Evolutionary conservation across 768 basidiomycete genomes (phyloP).

Genomic region (Steccherinum ochraceum): DNA sequence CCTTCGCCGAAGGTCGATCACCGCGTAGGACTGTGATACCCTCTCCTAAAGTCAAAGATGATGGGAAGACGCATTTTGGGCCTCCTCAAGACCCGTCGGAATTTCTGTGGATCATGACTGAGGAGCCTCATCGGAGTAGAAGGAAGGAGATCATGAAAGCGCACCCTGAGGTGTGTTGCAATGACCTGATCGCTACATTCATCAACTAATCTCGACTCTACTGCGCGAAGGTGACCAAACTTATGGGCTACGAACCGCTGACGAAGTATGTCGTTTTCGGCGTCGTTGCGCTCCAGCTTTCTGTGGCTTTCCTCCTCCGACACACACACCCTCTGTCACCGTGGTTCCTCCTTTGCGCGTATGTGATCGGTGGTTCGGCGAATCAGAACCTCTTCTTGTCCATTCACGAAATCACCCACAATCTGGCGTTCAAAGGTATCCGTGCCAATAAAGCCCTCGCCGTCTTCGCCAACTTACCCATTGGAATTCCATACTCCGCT

Average conservation of each 20-base stretch:
- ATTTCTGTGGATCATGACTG: slow-evolving; percentile 96
- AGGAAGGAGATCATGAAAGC: slow-evolving; percentile 88
- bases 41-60: slow-evolving; percentile 43
- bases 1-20: slow-evolving; percentile 46
- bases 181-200: not conserved
- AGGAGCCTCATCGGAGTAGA: slow-evolving; percentile 91
- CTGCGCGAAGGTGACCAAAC: slow-evolving; percentile 83
- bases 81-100: slow-evolving; percentile 76
- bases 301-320: slow-evolving; percentile 57
- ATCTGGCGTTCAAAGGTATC: slow-evolving; percentile 84
- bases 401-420: slow-evolving; percentile 98
- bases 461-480: slow-evolving; percentile 87
- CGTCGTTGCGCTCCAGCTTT: slow-evolving; percentile 76
- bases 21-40: slow-evolving; percentile 31
- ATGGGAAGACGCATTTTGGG: slow-evolving; percentile 36
- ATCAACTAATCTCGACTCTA: not conserved
- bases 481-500: slow-evolving; percentile 91
- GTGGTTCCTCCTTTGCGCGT: slow-evolving; percentile 71
- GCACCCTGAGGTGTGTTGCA: slow-evolving; percentile 83
- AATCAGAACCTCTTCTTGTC: slow-evolving; percentile 98
- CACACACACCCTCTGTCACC: slow-evolving; percentile 63
- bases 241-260: slow-evolving; percentile 92
- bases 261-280: slow-evolving; percentile 87
- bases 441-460: slow-evolving; percentile 82
- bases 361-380: slow-evolving; percentile 85